phyloP scores from a whole-genome alignment of 768 basidiomycete genomes.

The Cyclocybe cylindracea region DNA sequence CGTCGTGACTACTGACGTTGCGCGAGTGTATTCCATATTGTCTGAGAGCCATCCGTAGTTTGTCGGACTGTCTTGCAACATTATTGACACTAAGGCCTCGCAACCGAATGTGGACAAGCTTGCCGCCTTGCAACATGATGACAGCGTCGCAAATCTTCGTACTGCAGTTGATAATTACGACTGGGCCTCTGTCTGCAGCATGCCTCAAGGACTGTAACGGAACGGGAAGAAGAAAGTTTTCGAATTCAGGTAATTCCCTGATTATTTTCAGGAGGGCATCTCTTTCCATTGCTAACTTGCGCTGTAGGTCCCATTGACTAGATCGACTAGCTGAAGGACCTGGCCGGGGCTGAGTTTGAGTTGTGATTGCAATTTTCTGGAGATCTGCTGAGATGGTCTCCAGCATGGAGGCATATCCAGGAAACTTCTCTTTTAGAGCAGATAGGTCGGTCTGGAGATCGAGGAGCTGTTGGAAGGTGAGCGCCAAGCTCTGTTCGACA shows the following conservation, averaged over 20 bases:
- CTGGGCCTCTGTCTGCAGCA: slow-evolving; percentile 11
- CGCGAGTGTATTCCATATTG: slow-evolving; percentile 11
- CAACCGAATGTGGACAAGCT: slow-evolving; percentile 5
- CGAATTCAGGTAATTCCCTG: slow-evolving; percentile 13
- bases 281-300: slow-evolving; percentile 18
- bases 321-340: background rate
- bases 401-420: slow-evolving; percentile 5
- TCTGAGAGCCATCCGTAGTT: slow-evolving; percentile 7
- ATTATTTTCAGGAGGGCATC: slow-evolving; percentile 11
- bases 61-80: slow-evolving; percentile 4
- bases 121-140: slow-evolving; percentile 4
- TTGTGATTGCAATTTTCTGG: background rate
- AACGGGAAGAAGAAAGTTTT: slow-evolving; percentile 18
- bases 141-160: slow-evolving; percentile 11
- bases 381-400: slow-evolving; percentile 1
- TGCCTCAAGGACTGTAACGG: slow-evolving; percentile 6
- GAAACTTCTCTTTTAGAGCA: slow-evolving; percentile 8
- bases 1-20: background rate
- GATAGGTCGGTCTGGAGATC: slow-evolving; percentile 11
- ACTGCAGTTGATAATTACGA: slow-evolving; percentile 14
- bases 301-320: slow-evolving; percentile 6
- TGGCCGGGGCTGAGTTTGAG: background rate
- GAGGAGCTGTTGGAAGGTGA: slow-evolving; percentile 18
- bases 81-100: background rate
- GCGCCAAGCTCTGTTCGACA: slow-evolving; percentile 17